Percentiles rank a stretch among this genome's conserved stretches.
Conservation (phyloP, 768 basidiomycete genomes). For the Boletus subparvulus region DNA sequence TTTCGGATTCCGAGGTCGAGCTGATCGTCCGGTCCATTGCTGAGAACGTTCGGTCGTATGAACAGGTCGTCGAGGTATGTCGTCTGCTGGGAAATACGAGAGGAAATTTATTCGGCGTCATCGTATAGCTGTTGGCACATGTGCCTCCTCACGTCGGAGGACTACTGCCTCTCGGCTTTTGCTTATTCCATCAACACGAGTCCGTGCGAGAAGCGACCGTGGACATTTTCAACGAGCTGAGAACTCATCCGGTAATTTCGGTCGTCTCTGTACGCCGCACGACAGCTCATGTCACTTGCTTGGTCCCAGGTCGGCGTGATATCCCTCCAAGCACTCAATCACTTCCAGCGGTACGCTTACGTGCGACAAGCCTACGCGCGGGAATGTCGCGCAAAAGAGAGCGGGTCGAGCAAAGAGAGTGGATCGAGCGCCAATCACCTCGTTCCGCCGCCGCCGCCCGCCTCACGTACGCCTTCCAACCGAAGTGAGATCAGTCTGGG, state of each 20-base stretch:
- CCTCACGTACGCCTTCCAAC: slow-evolving; percentile 44
- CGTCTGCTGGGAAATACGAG: background rate
- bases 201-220: slow-evolving; percentile 75
- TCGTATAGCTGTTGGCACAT: slow-evolving; percentile 70
- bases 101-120: background rate
- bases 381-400: slow-evolving; percentile 45
- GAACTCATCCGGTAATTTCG: slow-evolving; percentile 66
- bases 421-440: slow-evolving; percentile 25
- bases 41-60: slow-evolving; percentile 73
- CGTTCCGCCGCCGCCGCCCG: slow-evolving; percentile 30
- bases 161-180: slow-evolving; percentile 81
- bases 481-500: slow-evolving; percentile 42
- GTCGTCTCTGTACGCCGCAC: background rate
- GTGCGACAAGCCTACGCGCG: slow-evolving; percentile 75
- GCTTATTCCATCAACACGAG: slow-evolving; percentile 86
- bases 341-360: slow-evolving; percentile 88
- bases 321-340: slow-evolving; percentile 77
- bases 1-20: slow-evolving; percentile 72
- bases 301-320: slow-evolving; percentile 67
- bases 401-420: background rate
- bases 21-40: slow-evolving; percentile 73
- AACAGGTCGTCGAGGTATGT: slow-evolving; percentile 84
- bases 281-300: too few species aligned
- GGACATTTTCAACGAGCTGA: slow-evolving; percentile 79
- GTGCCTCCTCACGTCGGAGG: slow-evolving; percentile 79